phyloP scores from a whole-genome alignment of 2,329 filamentous ascomycete species.

The Phyllosticta citribraziliensis region DNA sequence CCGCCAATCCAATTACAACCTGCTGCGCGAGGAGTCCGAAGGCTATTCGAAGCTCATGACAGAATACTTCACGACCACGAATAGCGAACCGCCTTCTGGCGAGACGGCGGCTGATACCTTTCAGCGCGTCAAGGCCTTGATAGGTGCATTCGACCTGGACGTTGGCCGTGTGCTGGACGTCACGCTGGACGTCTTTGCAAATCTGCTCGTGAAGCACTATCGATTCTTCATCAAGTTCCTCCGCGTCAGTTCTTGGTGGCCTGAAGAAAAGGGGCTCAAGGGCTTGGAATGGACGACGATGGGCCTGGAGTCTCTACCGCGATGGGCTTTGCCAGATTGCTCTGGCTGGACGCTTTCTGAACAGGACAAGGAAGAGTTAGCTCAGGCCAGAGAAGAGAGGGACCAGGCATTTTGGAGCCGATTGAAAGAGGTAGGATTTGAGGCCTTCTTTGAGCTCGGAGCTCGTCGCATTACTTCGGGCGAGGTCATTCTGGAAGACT shows the following conservation, averaged over 20 bases:
- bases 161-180: slow-evolving; percentile 92
- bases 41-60: slow-evolving; percentile 95
- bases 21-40: slow-evolving; percentile 89
- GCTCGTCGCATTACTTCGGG: slow-evolving; percentile 55
- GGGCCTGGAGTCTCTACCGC: slow-evolving; percentile 60
- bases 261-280: slow-evolving; percentile 50
- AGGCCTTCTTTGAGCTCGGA: slow-evolving; percentile 84
- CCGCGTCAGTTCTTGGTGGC: slow-evolving; percentile 94
- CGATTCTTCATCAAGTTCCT: slow-evolving; percentile 92
- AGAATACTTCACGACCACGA: slow-evolving; percentile 84
- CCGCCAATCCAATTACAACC: slow-evolving; percentile 91
- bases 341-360: slow-evolving; percentile 53
- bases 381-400: slow-evolving; percentile 49
- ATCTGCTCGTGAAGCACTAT: slow-evolving; percentile 83
- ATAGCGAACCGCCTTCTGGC: slow-evolving; percentile 60
- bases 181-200: slow-evolving; percentile 88
- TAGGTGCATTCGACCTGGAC: slow-evolving; percentile 94
- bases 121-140: slow-evolving; percentile 84
- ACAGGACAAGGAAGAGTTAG: slow-evolving; percentile 54
- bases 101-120: slow-evolving; percentile 78
- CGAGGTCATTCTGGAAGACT: slow-evolving; percentile 25
- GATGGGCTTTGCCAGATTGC: slow-evolving; percentile 72
- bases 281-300: slow-evolving; percentile 39
- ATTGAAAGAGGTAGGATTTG: slow-evolving; percentile 64
- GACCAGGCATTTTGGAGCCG: slow-evolving; percentile 74